Percentiles rank a stretch among this genome's conserved stretches.
Evolutionary conservation across 345 rosid species (phyloP).

Genomic region (Camelina neglecta): DNA sequence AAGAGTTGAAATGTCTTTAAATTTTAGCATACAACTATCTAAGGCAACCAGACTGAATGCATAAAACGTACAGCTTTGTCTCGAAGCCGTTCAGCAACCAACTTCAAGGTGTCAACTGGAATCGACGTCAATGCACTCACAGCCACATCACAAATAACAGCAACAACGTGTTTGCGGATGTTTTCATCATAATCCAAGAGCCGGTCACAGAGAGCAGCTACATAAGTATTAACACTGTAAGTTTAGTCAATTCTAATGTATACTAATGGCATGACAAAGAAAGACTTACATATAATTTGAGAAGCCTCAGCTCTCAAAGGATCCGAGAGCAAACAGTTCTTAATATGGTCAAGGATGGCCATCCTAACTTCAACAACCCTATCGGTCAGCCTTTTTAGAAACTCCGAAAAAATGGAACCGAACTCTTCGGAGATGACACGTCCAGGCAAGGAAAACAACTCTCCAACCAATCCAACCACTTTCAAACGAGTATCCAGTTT

Average conservation of each 20-base stretch:
- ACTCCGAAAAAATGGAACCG: slow-evolving; percentile 85
- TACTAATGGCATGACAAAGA: slow-evolving; percentile 27
- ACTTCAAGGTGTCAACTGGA: slow-evolving; percentile 75
- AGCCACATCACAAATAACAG: slow-evolving; percentile 84
- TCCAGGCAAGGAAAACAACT: slow-evolving; percentile 82
- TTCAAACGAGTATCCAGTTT: slow-evolving; percentile 82
- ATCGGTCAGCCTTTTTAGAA: slow-evolving; percentile 92
- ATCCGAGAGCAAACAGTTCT: slow-evolving; percentile 74
- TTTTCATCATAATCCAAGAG: slow-evolving; percentile 97
- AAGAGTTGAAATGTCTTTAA: slow-evolving; percentile 29
- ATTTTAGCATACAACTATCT: slow-evolving; percentile 26
- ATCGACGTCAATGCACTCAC: slow-evolving; percentile 64
- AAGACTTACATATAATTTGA: slow-evolving; percentile 72
- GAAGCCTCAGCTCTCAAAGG: slow-evolving; percentile 79
- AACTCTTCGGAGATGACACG: slow-evolving; percentile 65
- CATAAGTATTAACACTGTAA: slow-evolving; percentile 38
- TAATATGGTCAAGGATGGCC: slow-evolving; percentile 87
- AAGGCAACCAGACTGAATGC: slow-evolving; percentile 35
- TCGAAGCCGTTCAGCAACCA: slow-evolving; percentile 88
- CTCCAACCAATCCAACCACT: slow-evolving; percentile 90
- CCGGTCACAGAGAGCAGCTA: slow-evolving; percentile 97
- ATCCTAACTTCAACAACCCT: slow-evolving; percentile 85
- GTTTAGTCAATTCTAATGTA: slow-evolving; percentile 26
- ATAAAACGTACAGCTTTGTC: slow-evolving; percentile 84
- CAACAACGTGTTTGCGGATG: slow-evolving; percentile 93